Evolutionary conservation across 83 land plant species (phyloP), one percentile per base, ranked within the genome.

Genomic region (Thuja plicata): DNA sequence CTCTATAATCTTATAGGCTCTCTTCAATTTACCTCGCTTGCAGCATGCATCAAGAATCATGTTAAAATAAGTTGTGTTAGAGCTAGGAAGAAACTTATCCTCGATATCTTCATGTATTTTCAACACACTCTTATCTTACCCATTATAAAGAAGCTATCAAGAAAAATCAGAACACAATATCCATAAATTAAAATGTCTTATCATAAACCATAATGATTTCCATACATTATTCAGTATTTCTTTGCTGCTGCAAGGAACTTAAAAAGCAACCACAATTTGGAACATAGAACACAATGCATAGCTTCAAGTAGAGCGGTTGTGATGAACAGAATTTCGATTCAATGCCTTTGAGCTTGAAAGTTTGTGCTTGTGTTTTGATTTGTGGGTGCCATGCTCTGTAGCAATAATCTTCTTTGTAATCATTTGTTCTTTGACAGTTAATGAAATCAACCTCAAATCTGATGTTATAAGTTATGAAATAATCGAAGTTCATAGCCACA

Each of bases 381-480:
- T 24, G n/a, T 62, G 70, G 70, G 70, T 62, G 27, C 7, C 27
- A 2, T 62, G 70, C 6, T 62, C 24, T 62, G 70, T n/a, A n/a
- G n/a, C n/a, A n/a, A n/a, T n/a, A n/a, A n/a, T n/a, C n/a, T n/a
- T n/a, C n/a, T n/a, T n/a, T n/a, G n/a, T n/a, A n/a, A n/a, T n/a
- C n/a, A n/a, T n/a, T n/a, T n/a, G n/a, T n/a, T n/a, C n/a, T n/a
- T n/a, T n/a, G n/a, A n/a, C 12, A 43, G 45, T 21, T n/a, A 8
- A 21, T 0, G n/a, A 43, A 7, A 81, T 19, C n/a, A 90, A 96
- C 98, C 96, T 92, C 92, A 90, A 97, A 97, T 48, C 86, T 94
- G 27, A 97, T 94, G 91, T 94, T 95, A 46, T 73, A 86, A 55
- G 97, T 96, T 16, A 96, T 89, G 88, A 97, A 97, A 41, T 97